Evolutionary conservation across 257 asterid species (phyloP).

Genomic region (Rehmannia glutinosa): DNA sequence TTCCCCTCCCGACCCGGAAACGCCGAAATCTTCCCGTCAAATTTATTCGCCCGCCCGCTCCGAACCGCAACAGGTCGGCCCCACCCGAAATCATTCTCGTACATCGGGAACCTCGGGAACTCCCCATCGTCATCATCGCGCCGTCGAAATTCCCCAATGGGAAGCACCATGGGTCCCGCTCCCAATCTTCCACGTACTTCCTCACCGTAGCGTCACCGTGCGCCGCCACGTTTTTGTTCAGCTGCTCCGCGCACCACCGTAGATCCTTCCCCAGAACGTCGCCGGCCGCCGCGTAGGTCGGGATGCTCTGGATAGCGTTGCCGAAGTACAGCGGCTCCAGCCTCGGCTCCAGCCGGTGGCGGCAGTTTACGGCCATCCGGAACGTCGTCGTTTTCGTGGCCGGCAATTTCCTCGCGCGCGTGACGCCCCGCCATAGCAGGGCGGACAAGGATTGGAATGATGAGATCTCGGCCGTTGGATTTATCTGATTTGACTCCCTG

Average conservation of each 20-base stretch:
- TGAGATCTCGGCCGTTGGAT: slow-evolving; percentile 38
- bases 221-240: slow-evolving; percentile 40
- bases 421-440: slow-evolving; percentile 49
- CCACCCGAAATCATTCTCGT: slow-evolving; percentile 51
- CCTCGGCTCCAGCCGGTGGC: slow-evolving; percentile 57
- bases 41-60: slow-evolving; percentile 44
- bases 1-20: slow-evolving; percentile 39
- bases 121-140: slow-evolving; percentile 47
- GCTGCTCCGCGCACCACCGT: slow-evolving; percentile 53
- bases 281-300: slow-evolving; percentile 39
- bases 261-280: slow-evolving; percentile 33
- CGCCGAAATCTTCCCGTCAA: slow-evolving; percentile 49
- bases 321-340: slow-evolving; percentile 51
- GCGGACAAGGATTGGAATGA: slow-evolving; percentile 58
- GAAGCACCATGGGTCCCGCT: slow-evolving; percentile 51
- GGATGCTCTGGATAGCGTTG: slow-evolving; percentile 61
- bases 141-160: slow-evolving; percentile 62
- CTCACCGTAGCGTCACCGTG: slow-evolving; percentile 44
- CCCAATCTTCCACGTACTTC: slow-evolving; percentile 33
- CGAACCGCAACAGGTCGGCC: slow-evolving; percentile 37
- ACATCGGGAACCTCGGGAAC: slow-evolving; percentile 52
- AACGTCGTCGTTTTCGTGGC: slow-evolving; percentile 45
- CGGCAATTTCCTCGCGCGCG: slow-evolving; percentile 50
- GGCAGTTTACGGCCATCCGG: slow-evolving; percentile 58
- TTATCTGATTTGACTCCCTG: no score